Percentiles rank a stretch among this genome's conserved stretches.
phyloP scores from a whole-genome alignment of 805 yeast genomes.

The Ogataea henricii region DNA sequence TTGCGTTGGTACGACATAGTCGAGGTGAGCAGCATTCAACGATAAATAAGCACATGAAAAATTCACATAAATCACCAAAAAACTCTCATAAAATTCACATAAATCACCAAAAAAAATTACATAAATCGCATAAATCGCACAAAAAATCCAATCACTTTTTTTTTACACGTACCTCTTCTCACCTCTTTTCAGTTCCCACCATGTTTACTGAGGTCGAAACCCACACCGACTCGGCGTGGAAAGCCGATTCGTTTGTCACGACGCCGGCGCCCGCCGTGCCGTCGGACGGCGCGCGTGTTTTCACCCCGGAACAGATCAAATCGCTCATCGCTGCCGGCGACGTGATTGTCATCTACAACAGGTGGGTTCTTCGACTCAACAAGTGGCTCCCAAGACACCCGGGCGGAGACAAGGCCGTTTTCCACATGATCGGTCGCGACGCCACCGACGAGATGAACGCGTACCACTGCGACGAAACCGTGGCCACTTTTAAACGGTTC shows the following conservation, averaged over 20 bases:
- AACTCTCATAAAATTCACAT: not conserved
- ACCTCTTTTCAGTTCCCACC: not conserved
- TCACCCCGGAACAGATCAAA: conserved; percentile 37
- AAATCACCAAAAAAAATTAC: conserved; percentile 5
- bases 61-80: not conserved
- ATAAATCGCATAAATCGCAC: conserved; percentile 5
- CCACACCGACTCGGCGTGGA: not conserved
- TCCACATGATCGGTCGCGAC: conserved; percentile 85
- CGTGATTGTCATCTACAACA: conserved; percentile 65
- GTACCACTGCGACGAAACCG: conserved; percentile 68
- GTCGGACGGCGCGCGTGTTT: not conserved
- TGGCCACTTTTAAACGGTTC: conserved; percentile 52
- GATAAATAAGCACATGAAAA: not conserved
- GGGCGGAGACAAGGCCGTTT: conserved; percentile 84
- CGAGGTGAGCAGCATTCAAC: not conserved
- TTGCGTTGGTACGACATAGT: conserved; percentile 16
- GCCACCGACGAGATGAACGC: conserved; percentile 91
- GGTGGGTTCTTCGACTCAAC: conserved; percentile 63
- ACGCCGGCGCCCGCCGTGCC: not conserved
- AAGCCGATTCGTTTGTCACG: no score
- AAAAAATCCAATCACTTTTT: not conserved
- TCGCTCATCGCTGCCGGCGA: conserved; percentile 66
- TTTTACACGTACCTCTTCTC: not conserved
- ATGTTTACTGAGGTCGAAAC: not conserved
- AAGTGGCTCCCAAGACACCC: conserved; percentile 78